Evolutionary conservation across 805 yeast species (phyloP).

Genomic region (Schwanniomyces sp.): DNA sequence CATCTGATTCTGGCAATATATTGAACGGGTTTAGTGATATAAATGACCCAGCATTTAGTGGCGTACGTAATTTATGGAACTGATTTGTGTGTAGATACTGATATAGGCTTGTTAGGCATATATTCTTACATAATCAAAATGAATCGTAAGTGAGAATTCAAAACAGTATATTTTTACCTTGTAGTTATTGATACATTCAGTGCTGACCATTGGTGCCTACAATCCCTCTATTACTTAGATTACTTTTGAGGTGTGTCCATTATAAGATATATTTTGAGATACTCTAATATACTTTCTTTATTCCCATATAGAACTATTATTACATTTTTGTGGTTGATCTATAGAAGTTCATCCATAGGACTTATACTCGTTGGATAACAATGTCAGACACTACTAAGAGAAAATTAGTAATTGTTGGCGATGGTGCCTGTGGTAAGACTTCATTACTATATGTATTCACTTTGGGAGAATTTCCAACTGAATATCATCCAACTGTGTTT

Average conservation of each 20-base stretch:
- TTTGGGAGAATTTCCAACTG: slow-evolving; percentile 88
- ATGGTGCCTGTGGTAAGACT: slow-evolving; percentile 94
- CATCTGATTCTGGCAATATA: slow-evolving; percentile 3
- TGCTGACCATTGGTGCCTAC: too few relatives aligned
- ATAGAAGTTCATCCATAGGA: not conserved
- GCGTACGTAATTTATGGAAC: slow-evolving; percentile 9
- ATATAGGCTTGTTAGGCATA: not conserved
- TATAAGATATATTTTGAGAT: too few relatives aligned
- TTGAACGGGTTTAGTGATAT: slow-evolving; percentile 6
- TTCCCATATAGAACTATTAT: not conserved
- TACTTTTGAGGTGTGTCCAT: too few relatives aligned
- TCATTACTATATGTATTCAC: slow-evolving; percentile 90
- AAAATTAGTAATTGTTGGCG: slow-evolving; percentile 88
- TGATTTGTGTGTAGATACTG: not conserved
- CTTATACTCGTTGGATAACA: not conserved
- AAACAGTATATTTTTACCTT: too few relatives aligned
- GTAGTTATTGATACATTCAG: too few relatives aligned
- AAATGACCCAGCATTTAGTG: slow-evolving; percentile 2
- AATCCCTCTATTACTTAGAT: too few relatives aligned
- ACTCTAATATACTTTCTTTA: too few relatives aligned
- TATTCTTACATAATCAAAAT: not conserved
- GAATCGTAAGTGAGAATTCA: not conserved
- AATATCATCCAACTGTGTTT: slow-evolving; percentile 91
- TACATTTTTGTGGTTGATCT: not conserved
- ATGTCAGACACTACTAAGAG: slow-evolving; percentile 30